Evolutionary conservation across 2,329 filamentous ascomycete genomes (phyloP).

Genomic region (Colletotrichum abscissum): DNA sequence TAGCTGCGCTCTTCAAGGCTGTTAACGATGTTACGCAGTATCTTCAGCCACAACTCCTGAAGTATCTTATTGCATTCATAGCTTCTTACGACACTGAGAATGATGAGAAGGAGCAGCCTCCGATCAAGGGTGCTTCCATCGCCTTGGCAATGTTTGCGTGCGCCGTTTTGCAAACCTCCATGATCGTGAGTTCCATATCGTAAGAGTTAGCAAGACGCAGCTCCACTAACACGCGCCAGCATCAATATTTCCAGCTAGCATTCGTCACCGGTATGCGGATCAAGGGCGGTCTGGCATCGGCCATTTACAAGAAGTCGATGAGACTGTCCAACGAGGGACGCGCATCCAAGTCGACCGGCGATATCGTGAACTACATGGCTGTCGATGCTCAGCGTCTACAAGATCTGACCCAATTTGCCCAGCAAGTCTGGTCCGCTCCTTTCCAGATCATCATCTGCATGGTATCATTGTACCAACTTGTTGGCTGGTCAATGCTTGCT

Average conservation of each 20-base stretch:
- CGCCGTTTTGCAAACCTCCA: conserved; percentile 86
- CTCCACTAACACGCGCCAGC: conserved; percentile 49
- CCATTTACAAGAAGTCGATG: conserved; percentile 93
- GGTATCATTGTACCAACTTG: conserved; percentile 93
- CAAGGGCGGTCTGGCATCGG: conserved; percentile 88
- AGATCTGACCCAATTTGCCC: conserved; percentile 93
- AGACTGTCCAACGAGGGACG: conserved; percentile 93
- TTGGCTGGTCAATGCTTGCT: conserved; percentile 94
- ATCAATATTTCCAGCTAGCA: conserved; percentile 96
- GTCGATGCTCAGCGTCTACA: conserved; percentile 96
- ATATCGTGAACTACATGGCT: conserved; percentile 99
- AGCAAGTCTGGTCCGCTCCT: conserved; percentile 95
- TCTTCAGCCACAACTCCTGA: conserved; percentile 88
- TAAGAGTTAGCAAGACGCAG: background rate
- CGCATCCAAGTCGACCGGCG: conserved; percentile 88
- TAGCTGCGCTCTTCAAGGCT: conserved; percentile 89
- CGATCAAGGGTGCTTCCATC: conserved; percentile 87
- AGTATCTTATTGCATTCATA: conserved; percentile 86
- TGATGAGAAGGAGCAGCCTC: conserved; percentile 71
- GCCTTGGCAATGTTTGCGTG: conserved; percentile 92
- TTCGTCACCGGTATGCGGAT: conserved; percentile 98
- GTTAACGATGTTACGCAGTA: conserved; percentile 89
- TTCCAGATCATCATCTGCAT: conserved; percentile 98
- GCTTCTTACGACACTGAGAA: conserved; percentile 73
- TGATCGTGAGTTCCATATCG: conserved; percentile 62